Conservation (phyloP, 768 basidiomycete species). For the Macrocybe gigantea region DNA sequence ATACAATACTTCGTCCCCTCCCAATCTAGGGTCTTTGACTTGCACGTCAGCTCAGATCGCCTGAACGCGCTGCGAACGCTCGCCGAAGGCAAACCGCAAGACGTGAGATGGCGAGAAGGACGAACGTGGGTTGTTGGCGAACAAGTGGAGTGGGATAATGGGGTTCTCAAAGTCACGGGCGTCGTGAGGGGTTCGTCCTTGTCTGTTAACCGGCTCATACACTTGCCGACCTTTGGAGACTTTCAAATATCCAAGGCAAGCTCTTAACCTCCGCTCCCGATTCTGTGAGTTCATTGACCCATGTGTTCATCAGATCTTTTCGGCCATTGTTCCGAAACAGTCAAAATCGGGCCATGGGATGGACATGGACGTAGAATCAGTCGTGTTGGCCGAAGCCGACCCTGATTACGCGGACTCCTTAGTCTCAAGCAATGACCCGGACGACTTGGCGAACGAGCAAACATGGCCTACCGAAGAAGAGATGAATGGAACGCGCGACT, state of each 20-base stretch:
- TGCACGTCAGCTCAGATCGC: conserved; percentile 57
- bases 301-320: conserved; percentile 51
- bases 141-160: conserved; percentile 52
- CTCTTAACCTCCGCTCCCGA: neutral
- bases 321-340: conserved; percentile 44
- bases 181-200: conserved; percentile 75
- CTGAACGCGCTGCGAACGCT: conserved; percentile 70
- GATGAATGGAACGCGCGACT: conserved; percentile 44
- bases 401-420: conserved; percentile 74
- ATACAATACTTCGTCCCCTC: conserved; percentile 91
- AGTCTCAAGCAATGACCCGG: conserved; percentile 81
- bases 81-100: conserved; percentile 78
- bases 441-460: conserved; percentile 90
- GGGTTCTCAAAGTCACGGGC: conserved; percentile 72
- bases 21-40: conserved; percentile 71
- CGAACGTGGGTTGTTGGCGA: conserved; percentile 72
- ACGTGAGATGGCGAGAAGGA: conserved; percentile 79
- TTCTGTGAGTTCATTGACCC: neutral
- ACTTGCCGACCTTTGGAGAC: conserved; percentile 85
- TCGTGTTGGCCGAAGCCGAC: conserved; percentile 59
- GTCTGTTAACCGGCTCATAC: conserved; percentile 80
- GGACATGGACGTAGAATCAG: conserved; percentile 67
- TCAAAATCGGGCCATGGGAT: conserved; percentile 25
- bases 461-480: conserved; percentile 99
- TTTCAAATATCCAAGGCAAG: conserved; percentile 77